Evolutionary conservation across 306 rosid species (phyloP), one percentile per base, ranked within the genome.

Genomic region (Styphnolobium japonicum): DNA sequence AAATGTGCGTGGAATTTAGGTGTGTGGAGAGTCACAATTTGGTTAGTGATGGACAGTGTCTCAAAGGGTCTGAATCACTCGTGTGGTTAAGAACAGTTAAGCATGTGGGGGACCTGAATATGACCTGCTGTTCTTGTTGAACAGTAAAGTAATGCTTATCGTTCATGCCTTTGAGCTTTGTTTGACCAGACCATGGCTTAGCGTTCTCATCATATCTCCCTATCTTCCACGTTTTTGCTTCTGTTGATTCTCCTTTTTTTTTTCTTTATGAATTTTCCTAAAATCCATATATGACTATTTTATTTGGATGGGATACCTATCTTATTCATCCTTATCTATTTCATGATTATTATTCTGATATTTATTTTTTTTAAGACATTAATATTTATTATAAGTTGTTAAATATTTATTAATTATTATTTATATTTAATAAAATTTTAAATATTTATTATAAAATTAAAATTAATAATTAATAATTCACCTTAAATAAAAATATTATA

Each of bases 41-140:
- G 39, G 22, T 33, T 2, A 43, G 43, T 53, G 73, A 21, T 49
- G 51, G 72, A 57, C 61, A 56, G 81, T 37, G 77, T 56, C 73
- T 69, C 5, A 34, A 29, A 9, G 49, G 15, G 67, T 86, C 86
- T 61, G 82, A 82, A 81, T 79, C 85, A 85, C 87, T 73, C 88
- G 86, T 84, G 89, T 40, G 80, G 71, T 67, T 80, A 67, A 4
- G 0, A 66, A 58, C 83, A 83, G 67, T 78, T 46, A 57, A 66
- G 60, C 77, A 73, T 73, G 83, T 83, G 81, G 86, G 82, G 83
- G 61, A 78, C 83, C 86, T 56, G 77, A 78, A 56, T 57, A 67
- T 36, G 80, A 83, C 83, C 5, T 67, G 21, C 65, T 53, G 33
- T 57, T 73, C 37, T 58, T 42, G 39, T 65, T 83, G 22, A 74